phyloP scores from a whole-genome alignment of 2,329 filamentous ascomycete species.

The Colletotrichum cordylinicola region DNA sequence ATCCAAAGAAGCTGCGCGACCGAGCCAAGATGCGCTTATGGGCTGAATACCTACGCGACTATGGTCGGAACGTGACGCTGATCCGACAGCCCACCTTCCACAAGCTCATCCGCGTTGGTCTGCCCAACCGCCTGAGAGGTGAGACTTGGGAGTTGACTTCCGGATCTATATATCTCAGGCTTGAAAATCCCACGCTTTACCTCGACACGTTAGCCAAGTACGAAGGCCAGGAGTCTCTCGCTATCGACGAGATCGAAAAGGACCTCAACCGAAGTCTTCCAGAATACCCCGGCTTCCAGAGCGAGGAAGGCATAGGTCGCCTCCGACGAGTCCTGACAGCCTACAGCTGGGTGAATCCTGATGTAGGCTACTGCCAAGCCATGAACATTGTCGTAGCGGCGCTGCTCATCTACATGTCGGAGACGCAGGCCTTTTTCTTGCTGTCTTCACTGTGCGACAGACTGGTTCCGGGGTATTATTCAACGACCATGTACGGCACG shows the following conservation, averaged over 20 bases:
- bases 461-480: conserved; percentile 95
- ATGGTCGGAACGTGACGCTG: conserved; percentile 89
- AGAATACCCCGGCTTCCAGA: conserved; percentile 97
- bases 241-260: conserved; percentile 99
- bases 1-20: conserved; percentile 91
- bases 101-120: conserved; percentile 92
- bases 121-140: conserved; percentile 90
- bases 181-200: conserved; percentile 86
- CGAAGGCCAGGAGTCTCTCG: conserved; percentile 85
- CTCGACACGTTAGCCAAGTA: conserved; percentile 84
- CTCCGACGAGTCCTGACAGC: conserved; percentile 91
- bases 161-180: conserved; percentile 85
- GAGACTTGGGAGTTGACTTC: conserved; percentile 97
- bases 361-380: conserved; percentile 97
- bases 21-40: conserved; percentile 97
- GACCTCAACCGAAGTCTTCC: conserved; percentile 95
- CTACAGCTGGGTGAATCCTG: conserved; percentile 95
- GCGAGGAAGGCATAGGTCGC: conserved; percentile 90
- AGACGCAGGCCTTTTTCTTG: conserved; percentile 93
- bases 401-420: conserved; percentile 98
- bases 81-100: conserved; percentile 97
- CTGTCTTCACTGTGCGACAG: conserved; percentile 92
- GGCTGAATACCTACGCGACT: conserved; percentile 96
- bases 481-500: conserved; percentile 98
- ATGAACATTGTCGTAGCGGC: conserved; percentile 99